Conservation (phyloP, 352 stramenopile genomes). For the Globisporangium recalcitrans region DNA sequence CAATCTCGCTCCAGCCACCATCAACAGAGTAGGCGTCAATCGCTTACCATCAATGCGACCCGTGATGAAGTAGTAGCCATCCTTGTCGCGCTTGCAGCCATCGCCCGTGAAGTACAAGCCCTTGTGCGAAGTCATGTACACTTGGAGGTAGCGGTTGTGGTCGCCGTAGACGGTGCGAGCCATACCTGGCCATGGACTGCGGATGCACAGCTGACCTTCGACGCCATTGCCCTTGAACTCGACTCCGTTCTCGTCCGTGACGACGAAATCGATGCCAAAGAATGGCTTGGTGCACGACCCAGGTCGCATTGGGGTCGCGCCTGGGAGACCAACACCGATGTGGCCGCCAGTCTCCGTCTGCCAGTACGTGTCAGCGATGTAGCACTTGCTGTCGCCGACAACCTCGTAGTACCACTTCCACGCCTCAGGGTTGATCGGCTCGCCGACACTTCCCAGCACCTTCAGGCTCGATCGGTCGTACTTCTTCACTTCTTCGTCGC, state of each 20-base stretch:
- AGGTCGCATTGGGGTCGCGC: constrained; percentile 86
- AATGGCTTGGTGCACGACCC: constrained; percentile 94
- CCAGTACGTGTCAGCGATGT: constrained; percentile 97
- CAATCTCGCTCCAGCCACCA: background rate
- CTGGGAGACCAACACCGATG: constrained; percentile 92
- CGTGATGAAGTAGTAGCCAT: constrained; percentile 99
- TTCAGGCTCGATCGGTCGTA: constrained; percentile 94
- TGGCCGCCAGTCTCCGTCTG: constrained; percentile 97
- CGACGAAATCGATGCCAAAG: constrained; percentile 93
- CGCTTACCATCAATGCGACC: constrained; percentile 90
- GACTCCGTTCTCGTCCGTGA: constrained; percentile 82
- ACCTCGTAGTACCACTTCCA: constrained; percentile 97
- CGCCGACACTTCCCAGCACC: constrained; percentile 95
- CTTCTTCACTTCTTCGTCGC: constrained; percentile 88
- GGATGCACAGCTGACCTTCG: constrained; percentile 95
- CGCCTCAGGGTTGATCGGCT: constrained; percentile 97
- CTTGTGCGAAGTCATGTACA: constrained; percentile 96
- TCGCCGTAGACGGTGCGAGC: constrained; percentile 93
- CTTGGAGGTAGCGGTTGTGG: constrained; percentile 93
- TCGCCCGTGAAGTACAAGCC: constrained; percentile 97
- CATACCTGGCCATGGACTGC: constrained; percentile 94
- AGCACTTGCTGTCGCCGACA: constrained; percentile 85
- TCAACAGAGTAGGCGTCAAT: background rate
- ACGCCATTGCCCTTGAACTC: constrained; percentile 82
- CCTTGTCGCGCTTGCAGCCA: constrained; percentile 81